Base-by-base conservation (phyloP, 192 early-diverging fungal genomes). In the Chytriomyces sp. region DNA sequence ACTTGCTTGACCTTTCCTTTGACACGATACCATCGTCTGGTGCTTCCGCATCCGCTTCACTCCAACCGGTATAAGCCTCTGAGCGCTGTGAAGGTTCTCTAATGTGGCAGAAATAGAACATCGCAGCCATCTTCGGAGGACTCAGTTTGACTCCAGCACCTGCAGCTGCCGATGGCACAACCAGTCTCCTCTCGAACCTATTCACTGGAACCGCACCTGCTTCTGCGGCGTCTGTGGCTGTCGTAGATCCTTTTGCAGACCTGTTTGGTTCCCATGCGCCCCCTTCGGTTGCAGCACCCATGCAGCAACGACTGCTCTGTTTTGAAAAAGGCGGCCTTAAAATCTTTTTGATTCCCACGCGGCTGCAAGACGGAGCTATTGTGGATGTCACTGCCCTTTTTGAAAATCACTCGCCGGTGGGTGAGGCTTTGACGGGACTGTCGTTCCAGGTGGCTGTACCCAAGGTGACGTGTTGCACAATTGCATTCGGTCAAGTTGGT, bases 371-470 rank as follows among this genome's bases (percentile, higher is more conserved):
- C 41, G 36, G 36, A 10, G 44, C 19, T 44, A 80, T 88, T 36
- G 78, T 96, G 53, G 88, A 86, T 63, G 83, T 96, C 39, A 80
- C 81, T 8, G 86, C 90, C 4, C 83, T 82, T 2, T 93, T 94
- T 77, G 72, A 77, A 38, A 95, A 94, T 67, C 75, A 75, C n/a
- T n/a, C 36, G 8, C 60, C 81, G 14, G 84, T 14, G 8, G 6
- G 25, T 10, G n/a, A 85, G 39, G 85, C 82, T 0, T 76, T 95
- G 37, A 80, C 78, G 30, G 87, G 87, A 31, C 68, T 97, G 28
- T 85, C 85, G 62, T 92, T 99, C 44, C 87, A 94, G 77, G 95
- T 94, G 7, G 97, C 97, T 0, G 96, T 99, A 17, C 95, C 94
- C 22, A 94, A 93, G 79, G 83, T 85, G 56, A 31, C 14, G 17